Evolutionary conservation across 371 early-diverging fungal species (phyloP).

Genomic region (Smittium mucronatum): DNA sequence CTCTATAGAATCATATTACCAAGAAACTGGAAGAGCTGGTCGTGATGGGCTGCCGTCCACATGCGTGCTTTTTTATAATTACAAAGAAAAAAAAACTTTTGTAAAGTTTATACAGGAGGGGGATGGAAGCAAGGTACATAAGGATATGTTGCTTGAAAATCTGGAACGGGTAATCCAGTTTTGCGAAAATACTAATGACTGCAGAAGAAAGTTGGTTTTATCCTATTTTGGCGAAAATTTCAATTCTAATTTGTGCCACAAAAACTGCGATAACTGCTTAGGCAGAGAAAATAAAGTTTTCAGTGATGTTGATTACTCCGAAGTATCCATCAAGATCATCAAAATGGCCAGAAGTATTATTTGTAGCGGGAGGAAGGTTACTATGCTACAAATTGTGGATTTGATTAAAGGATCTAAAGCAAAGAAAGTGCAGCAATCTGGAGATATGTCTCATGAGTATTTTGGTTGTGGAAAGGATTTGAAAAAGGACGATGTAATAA

Average conservation of each 20-base stretch:
- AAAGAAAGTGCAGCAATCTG: slow-evolving; percentile 39
- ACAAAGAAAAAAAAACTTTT: slow-evolving; percentile 59
- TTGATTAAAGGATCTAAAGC: slow-evolving; percentile 60
- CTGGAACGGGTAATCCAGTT: slow-evolving; percentile 80
- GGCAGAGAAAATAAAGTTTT: slow-evolving; percentile 14
- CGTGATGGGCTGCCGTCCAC: slow-evolving; percentile 83
- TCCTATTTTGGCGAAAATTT: slow-evolving; percentile 93
- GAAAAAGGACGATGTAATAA: slow-evolving; percentile 45
- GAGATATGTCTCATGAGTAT: slow-evolving; percentile 33
- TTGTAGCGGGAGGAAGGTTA: slow-evolving; percentile 35
- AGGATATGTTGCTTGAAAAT: slow-evolving; percentile 73
- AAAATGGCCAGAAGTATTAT: slow-evolving; percentile 33
- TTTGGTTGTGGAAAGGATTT: slow-evolving; percentile 50
- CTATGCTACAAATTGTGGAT: slow-evolving; percentile 60
- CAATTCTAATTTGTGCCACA: slow-evolving; percentile 47
- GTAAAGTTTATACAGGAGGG: slow-evolving; percentile 73
- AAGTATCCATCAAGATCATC: slow-evolving; percentile 41
- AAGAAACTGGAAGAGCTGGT: slow-evolving; percentile 98
- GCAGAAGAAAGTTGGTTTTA: slow-evolving; percentile 84
- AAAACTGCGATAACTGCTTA: slow-evolving; percentile 93
- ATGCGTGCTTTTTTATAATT: slow-evolving; percentile 83
- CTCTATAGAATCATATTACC: slow-evolving; percentile 97
- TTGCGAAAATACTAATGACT: slow-evolving; percentile 90
- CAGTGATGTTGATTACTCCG: slow-evolving; percentile 37
- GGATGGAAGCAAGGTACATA: slow-evolving; percentile 71